Percentiles rank a stretch among this genome's conserved stretches.
Evolutionary conservation across 2,329 filamentous ascomycete species (phyloP).

Genomic region (Plectosphaerella cucumerina): DNA sequence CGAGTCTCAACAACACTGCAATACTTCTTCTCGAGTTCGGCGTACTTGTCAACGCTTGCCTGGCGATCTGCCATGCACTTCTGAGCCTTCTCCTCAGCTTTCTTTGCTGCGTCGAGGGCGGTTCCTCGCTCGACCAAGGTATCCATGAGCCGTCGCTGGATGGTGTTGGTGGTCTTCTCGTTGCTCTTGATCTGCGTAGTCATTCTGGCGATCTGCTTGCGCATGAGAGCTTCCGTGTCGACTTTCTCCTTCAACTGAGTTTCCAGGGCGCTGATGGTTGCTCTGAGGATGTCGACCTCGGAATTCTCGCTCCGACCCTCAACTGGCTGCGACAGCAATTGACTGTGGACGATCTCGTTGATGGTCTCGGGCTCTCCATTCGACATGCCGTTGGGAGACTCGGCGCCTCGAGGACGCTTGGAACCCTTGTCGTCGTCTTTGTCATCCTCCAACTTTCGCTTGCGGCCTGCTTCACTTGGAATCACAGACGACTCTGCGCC

Average conservation of each 20-base stretch:
- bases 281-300: not conserved
- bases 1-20: not conserved
- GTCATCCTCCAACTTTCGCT: constrained; percentile 34
- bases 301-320: not conserved
- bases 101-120: constrained; percentile 42
- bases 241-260: constrained; percentile 25
- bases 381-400: not conserved
- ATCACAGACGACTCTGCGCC: not conserved
- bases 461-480: constrained; percentile 23
- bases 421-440: not conserved
- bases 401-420: not conserved
- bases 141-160: constrained; percentile 43
- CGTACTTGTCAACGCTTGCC: constrained; percentile 24
- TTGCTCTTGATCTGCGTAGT: constrained; percentile 38
- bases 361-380: not conserved
- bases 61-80: constrained; percentile 35
- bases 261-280: constrained; percentile 24
- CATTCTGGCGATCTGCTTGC: constrained; percentile 11
- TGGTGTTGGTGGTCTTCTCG: constrained; percentile 35
- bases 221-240: constrained; percentile 11
- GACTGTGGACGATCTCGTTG: not conserved
- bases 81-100: constrained; percentile 33
- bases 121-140: constrained; percentile 46
- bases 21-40: constrained; percentile 19
- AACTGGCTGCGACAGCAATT: not conserved